Percentiles rank a stretch among this genome's conserved stretches.
phyloP scores from a whole-genome alignment of 192 early-diverging fungal genomes.

The Backusella westeae region DNA sequence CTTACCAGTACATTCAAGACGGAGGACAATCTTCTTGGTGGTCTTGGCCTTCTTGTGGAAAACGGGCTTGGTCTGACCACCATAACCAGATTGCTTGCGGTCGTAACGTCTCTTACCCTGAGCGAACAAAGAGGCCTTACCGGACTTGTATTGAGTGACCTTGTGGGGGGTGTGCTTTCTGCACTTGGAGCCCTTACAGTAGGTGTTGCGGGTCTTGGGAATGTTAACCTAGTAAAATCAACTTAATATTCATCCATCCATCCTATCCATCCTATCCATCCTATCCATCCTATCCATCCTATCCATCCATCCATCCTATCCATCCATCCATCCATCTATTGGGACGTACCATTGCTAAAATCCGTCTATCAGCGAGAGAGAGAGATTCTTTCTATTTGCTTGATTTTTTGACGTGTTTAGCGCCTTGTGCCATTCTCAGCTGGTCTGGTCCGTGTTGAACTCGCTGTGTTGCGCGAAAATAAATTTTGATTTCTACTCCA shows the following conservation, averaged over 20 bases:
- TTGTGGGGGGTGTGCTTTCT: slow-evolving; percentile 99
- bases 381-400: slow-evolving; percentile 13
- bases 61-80: slow-evolving; percentile 99
- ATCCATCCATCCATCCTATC: not conserved
- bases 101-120: slow-evolving; percentile 80
- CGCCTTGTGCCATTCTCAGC: not conserved
- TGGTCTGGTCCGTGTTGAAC: slow-evolving; percentile 3
- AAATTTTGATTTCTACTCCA: no score
- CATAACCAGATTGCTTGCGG: slow-evolving; percentile 97
- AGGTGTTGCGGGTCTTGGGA: slow-evolving; percentile 99
- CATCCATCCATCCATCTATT: slow-evolving; percentile 2
- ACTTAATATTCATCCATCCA: not conserved
- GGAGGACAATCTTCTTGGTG: slow-evolving; percentile 99
- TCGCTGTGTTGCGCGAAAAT: not conserved
- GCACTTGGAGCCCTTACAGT: slow-evolving; percentile 98
- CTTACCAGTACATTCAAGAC: slow-evolving; percentile 88
- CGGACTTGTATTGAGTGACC: slow-evolving; percentile 99
- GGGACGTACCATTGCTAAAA: slow-evolving; percentile 16
- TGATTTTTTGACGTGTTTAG: slow-evolving; percentile 3
- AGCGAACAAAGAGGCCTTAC: slow-evolving; percentile 98
- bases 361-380: slow-evolving; percentile 11
- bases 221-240: slow-evolving; percentile 83
- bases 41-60: slow-evolving; percentile 99
- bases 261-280: not conserved
- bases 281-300: not conserved